Base-by-base conservation (phyloP, 2,329 filamentous ascomycete genomes). In the Scedosporium minutisporum region DNA sequence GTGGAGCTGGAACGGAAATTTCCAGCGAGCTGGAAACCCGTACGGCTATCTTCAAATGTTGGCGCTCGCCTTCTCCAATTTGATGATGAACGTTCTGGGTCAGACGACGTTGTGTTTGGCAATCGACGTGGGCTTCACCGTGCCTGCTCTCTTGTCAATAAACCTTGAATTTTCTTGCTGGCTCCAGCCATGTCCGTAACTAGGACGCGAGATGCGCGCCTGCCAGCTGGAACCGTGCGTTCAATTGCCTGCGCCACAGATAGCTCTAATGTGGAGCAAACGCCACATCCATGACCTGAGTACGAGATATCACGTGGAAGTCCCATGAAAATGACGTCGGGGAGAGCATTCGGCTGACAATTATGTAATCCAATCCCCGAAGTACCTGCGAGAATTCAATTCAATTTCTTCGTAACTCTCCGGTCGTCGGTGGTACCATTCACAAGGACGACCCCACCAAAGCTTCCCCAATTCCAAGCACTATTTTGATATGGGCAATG, bases 21-120 rank as follows among this genome's bases (percentile, higher is more conserved):
- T 55, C 51, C 51, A 55, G 51, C 51, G 51, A 55, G 51, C 51
- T 55, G 51, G 51, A 55, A 55, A 55, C 18, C 51, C 18, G 51
- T 14, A 27, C 18, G 23, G 51, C 12, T 55, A 55, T 23, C 18
- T 55, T 55, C 18, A 6, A 55, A 25, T 14, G 5, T 27, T 23
- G 23, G 29, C 23, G 23, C 51, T 55, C 12, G 51, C 9, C 51
- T 55, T 23, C 12, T 55, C 23, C 18, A 6, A 21, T 6, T 18
- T 55, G 51, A 55, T 55, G 21, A 12, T 48, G 51, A 16, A 14
- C 7, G 23, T 55, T 25, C 51, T 23, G 51, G 51, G 4, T 18
- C 18, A 10, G 18, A 6, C 12, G 51, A 38, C 33, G 23, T 55
- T 55, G 51, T 55, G 51, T 27, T 55, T 55, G 18, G 21, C 51